Evolutionary conservation across 2,329 filamentous ascomycete genomes (phyloP), one percentile per base, ranked within the genome.

Genomic region (Calonectria leucothoes): DNA sequence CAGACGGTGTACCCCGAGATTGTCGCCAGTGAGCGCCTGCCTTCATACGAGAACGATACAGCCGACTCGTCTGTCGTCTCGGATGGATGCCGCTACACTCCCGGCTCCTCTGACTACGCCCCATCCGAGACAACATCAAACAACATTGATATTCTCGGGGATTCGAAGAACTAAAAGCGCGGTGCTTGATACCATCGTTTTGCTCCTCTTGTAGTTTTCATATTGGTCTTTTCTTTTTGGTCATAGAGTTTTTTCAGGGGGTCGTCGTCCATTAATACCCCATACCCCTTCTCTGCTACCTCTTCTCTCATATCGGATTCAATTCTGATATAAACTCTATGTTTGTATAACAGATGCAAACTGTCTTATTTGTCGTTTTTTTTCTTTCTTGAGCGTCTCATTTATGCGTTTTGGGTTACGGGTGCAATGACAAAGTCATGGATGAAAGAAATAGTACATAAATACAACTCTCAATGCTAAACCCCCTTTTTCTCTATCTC

Each of bases 1-100:
- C 69, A 63, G 35, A 29, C 81, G n/a, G 70, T 75, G 29, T 81
- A 81, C 77, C 76, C 76, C 1, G 64, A 66, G 20, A 79, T 75
- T 59, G 61, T 75, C 14, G 65, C 59, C 1, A 82, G 83, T 39
- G 86, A 87, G 72, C 80, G 80, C 39, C 82, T 87, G 8, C 87
- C 87, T 0, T 82, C 87, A 0, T 88, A 88, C 75, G 84, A 87
- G 25, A 79, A 78, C 29, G 82, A 81, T 63, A 68, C 77, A 42
- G 76, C 74, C 37, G 76, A 82, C 55, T 83, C 83, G 23, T 82
- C 82, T 2, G 80, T 87, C 33, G 83, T 88, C n/a, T 81, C 84
- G 1, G 86, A 88, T 71, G 87, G 87, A 25, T 86, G 86, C 77
- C 81, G 84, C 71, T 86, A 85, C 74, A 82, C 81, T 4, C 84